Evolutionary conservation across 2,329 filamentous ascomycete species (phyloP).

Genomic region (Xylariaceae sp.): DNA sequence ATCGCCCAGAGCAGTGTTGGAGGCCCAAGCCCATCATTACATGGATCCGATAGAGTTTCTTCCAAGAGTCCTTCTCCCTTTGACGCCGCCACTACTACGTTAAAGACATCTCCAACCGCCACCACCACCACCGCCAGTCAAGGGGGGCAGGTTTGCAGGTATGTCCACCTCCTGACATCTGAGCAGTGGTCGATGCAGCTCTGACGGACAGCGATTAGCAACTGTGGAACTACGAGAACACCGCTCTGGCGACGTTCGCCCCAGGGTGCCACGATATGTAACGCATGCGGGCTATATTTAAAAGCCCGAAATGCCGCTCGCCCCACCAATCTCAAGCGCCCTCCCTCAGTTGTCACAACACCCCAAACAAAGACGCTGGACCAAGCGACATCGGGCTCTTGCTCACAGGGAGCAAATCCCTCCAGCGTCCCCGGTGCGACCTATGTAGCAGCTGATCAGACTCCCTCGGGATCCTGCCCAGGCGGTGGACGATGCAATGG

Average conservation of each 20-base stretch:
- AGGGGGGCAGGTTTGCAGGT: slow-evolving; percentile 34
- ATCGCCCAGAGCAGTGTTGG: slow-evolving; percentile 24
- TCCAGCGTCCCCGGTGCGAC: slow-evolving; percentile 51
- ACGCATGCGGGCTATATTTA: slow-evolving; percentile 91
- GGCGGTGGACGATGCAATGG: slow-evolving; percentile 94
- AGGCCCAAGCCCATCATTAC: slow-evolving; percentile 26
- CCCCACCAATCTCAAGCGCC: slow-evolving; percentile 84
- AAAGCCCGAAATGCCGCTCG: slow-evolving; percentile 90
- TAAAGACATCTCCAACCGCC: slow-evolving; percentile 15
- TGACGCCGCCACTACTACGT: slow-evolving; percentile 16
- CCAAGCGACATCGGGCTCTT: slow-evolving; percentile 36
- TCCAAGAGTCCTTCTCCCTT: slow-evolving; percentile 32
- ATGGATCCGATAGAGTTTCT: slow-evolving; percentile 27
- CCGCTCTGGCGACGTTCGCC: slow-evolving; percentile 93
- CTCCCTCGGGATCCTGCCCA: slow-evolving; percentile 81
- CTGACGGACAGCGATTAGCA: slow-evolving; percentile 54
- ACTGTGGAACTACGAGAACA: slow-evolving; percentile 90
- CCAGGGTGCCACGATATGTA: slow-evolving; percentile 91
- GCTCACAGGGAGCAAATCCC: slow-evolving; percentile 37
- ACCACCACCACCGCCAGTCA: slow-evolving; percentile 17
- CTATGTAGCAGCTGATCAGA: slow-evolving; percentile 74
- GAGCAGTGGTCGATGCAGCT: not conserved
- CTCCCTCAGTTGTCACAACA: slow-evolving; percentile 50
- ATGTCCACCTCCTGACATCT: slow-evolving; percentile 12
- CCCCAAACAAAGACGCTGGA: slow-evolving; percentile 41